Conservation (phyloP, 106 monocot species). For the Allium cepa region DNA sequence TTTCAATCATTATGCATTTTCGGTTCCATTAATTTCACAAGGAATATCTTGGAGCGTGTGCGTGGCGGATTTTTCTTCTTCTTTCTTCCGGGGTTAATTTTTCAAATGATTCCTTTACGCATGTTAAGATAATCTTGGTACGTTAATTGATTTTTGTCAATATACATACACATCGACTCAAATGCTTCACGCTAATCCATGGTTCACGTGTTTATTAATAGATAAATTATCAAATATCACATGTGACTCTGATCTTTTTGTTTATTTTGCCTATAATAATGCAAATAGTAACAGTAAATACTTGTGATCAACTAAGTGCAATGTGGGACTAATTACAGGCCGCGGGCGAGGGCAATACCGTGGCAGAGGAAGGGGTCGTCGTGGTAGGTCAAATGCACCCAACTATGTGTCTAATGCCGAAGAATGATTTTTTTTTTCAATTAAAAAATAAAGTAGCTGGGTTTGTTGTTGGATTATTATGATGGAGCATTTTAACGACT, state of each 20-base stretch:
- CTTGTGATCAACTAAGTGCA: no score
- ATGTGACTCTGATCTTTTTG: not conserved
- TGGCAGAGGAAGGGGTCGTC: not conserved
- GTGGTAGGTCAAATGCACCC: slow-evolving; percentile 4
- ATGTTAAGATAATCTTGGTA: no score
- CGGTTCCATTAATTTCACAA: not conserved
- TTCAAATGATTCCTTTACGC: no score
- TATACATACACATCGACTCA: no score
- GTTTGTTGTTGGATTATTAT: not conserved
- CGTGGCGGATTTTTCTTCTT: not conserved
- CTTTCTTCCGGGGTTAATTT: no score
- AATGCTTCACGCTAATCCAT: no score
- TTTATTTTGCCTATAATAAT: not conserved
- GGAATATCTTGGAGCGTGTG: not conserved
- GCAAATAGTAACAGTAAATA: no score
- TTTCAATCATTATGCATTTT: not conserved
- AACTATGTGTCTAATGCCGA: not conserved
- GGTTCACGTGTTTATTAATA: not conserved
- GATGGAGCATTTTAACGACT: not conserved
- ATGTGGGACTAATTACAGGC: not conserved
- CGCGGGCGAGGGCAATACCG: slow-evolving; percentile 4
- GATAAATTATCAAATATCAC: not conserved
- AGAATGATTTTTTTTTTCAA: not conserved
- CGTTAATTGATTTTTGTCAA: no score
- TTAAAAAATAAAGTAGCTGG: not conserved